These are phyloP conservation scores for Penicillium sp. DNA, from an alignment of 2,329 filamentous ascomycete species.

Conservation along the genomic window DNA sequence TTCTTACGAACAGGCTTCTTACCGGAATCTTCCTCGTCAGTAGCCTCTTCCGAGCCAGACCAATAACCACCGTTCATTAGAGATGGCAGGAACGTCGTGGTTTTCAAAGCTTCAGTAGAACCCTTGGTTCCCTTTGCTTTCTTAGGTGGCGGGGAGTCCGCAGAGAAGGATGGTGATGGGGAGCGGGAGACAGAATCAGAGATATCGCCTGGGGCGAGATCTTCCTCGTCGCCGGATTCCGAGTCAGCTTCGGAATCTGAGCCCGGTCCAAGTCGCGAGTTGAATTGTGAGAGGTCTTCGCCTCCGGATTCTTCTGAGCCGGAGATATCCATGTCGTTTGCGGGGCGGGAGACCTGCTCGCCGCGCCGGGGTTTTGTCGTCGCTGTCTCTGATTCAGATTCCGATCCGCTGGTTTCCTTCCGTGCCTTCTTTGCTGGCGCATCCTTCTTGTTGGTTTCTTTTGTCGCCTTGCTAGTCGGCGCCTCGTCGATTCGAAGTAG, in stretches of 20 bases:
- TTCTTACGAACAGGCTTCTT: constrained; percentile 54
- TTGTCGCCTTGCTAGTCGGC: constrained; percentile 16
- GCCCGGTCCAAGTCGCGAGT: constrained; percentile 33
- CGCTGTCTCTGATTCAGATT: constrained; percentile 13
- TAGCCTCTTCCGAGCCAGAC: constrained; percentile 59
- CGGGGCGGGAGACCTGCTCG: constrained; percentile 7
- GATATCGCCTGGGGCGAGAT: constrained; percentile 22
- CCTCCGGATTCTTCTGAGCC: constrained; percentile 28
- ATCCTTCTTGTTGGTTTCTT: constrained; percentile 11
- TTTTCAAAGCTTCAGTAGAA: constrained; percentile 22
- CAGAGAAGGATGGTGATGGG: constrained; percentile 28
- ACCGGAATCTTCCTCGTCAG: constrained; percentile 40
- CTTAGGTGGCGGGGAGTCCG: constrained; percentile 22
- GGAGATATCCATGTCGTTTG: constrained; percentile 18
- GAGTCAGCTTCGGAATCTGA: constrained; percentile 28
- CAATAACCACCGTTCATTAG: constrained; percentile 61
- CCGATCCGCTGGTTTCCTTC: constrained; percentile 6
- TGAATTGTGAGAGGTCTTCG: constrained; percentile 33
- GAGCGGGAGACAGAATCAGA: constrained; percentile 40
- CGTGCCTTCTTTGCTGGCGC: constrained; percentile 9
- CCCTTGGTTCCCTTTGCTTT: constrained; percentile 25
- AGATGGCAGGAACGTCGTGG: constrained; percentile 60
- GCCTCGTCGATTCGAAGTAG: constrained; percentile 38
- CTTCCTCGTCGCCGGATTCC: constrained; percentile 26
- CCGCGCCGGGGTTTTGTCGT: constrained; percentile 3